A percentile compares a stretch with the other conserved stretches of the same genome.
These are phyloP conservation scores for Colletotrichum sojae DNA, from an alignment of 2,329 filamentous ascomycete species.

Conservation along the genomic window DNA sequence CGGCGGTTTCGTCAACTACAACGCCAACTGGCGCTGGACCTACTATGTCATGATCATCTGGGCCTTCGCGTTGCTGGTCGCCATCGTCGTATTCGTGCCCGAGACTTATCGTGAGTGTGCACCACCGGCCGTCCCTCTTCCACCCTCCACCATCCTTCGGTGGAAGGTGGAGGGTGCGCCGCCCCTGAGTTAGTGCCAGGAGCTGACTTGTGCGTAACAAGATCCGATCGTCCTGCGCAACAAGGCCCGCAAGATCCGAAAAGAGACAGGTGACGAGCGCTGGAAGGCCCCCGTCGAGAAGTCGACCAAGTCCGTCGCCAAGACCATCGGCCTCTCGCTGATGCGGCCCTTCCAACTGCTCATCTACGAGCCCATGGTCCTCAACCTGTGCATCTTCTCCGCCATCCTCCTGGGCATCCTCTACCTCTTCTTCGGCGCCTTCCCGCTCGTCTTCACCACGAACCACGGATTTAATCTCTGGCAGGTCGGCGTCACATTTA, in stretches of 20 bases:
- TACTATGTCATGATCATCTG: constrained; percentile 91
- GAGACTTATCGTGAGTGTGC: constrained; percentile 82
- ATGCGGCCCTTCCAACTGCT: constrained; percentile 85
- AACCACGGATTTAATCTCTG: constrained; percentile 84
- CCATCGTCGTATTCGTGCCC: constrained; percentile 81
- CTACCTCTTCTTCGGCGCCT: constrained; percentile 93
- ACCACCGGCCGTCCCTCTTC: not conserved
- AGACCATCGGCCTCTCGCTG: constrained; percentile 71
- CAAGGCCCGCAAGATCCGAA: constrained; percentile 79
- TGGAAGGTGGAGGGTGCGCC: constrained; percentile 24
- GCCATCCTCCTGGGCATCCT: constrained; percentile 89
- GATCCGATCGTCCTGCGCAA: constrained; percentile 78
- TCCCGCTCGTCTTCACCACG: constrained; percentile 81
- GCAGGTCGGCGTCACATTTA: constrained; percentile 84
- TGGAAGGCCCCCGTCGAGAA: constrained; percentile 86
- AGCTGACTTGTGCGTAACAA: constrained; percentile 44
- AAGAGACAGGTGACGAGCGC: constrained; percentile 82
- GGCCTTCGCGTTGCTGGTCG: constrained; percentile 74
- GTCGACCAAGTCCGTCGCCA: constrained; percentile 74
- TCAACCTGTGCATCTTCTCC: constrained; percentile 85
- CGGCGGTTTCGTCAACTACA: constrained; percentile 87
- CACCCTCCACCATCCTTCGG: not conserved
- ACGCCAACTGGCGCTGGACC: constrained; percentile 82
- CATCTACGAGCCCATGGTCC: constrained; percentile 86
- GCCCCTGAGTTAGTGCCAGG: constrained; percentile 11